Evolutionary conservation across 345 rosid genomes (phyloP).

Genomic region (Lepidium aucheri): DNA sequence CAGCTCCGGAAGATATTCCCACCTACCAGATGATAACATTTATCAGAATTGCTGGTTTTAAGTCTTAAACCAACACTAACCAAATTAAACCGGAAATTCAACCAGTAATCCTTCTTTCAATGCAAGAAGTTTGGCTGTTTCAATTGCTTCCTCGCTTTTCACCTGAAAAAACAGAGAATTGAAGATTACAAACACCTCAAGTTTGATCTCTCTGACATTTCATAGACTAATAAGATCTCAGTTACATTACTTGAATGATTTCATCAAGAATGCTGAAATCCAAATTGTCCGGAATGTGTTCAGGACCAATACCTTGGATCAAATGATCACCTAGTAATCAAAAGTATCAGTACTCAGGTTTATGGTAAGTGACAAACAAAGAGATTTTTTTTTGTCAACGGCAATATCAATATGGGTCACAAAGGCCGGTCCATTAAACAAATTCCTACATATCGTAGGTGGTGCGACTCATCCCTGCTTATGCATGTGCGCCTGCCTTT

Average conservation of each 20-base stretch:
- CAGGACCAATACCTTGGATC: conserved; percentile 47
- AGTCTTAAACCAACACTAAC: neutral
- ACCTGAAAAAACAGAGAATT: conserved; percentile 21
- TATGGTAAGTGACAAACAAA: too few species aligned
- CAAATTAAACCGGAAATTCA: neutral
- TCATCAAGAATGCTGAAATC: conserved; percentile 36
- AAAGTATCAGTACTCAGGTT: too few species aligned
- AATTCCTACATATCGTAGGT: too few species aligned
- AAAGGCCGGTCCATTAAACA: too few species aligned
- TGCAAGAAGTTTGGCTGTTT: conserved; percentile 46
- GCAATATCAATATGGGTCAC: too few species aligned
- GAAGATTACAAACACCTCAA: neutral
- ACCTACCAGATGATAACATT: conserved; percentile 28
- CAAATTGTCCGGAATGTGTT: conserved; percentile 28
- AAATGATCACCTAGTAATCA: conserved; percentile 30
- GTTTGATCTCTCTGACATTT: neutral
- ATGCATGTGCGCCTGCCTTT: too few species aligned
- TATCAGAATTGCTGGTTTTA: neutral
- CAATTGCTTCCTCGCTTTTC: conserved; percentile 42
- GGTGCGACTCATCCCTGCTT: too few species aligned
- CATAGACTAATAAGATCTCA: neutral
- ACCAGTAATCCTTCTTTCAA: conserved; percentile 59
- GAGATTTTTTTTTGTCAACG: too few species aligned
- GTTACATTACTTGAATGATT: conserved; percentile 32
- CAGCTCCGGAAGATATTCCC: conserved; percentile 14